Conservation (phyloP, 1,284 basidiomycete species). For the Malassezia nana region DNA sequence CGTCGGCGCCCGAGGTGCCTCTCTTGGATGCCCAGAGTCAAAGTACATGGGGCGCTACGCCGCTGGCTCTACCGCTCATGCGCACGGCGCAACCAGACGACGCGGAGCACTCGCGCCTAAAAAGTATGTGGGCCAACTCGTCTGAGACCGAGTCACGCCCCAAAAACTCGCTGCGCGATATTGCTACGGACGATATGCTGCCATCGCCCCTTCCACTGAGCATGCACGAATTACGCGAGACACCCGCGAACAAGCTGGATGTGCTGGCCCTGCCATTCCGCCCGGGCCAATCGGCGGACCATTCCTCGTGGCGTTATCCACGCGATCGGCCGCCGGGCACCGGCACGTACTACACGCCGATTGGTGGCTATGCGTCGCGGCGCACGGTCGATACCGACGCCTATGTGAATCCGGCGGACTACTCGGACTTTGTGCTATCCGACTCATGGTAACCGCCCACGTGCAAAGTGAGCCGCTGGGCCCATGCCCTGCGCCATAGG, state of each 20-base stretch:
- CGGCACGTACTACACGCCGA: neutral
- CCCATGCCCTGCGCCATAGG: neutral
- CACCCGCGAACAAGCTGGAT: neutral
- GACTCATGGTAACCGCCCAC: constrained; percentile 12
- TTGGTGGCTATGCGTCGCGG: neutral
- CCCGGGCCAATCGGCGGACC: neutral
- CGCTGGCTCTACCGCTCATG: neutral
- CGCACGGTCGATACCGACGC: neutral
- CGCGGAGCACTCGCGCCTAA: neutral
- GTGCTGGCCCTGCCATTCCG: constrained; percentile 5
- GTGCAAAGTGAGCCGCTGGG: constrained; percentile 1
- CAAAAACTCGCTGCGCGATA: constrained; percentile 8
- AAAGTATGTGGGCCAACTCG: constrained; percentile 7
- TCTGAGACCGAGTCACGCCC: neutral
- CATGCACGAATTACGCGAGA: neutral
- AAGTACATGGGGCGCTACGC: constrained; percentile 8
- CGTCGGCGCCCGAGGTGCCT: neutral
- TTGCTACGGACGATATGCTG: constrained; percentile 5
- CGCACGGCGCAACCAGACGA: neutral
- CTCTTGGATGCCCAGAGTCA: neutral
- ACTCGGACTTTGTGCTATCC: constrained; percentile 18
- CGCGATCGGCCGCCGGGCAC: neutral
- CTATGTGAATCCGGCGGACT: constrained; percentile 9
- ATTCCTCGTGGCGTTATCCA: neutral
- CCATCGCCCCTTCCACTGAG: neutral